A percentile compares a stretch with the other conserved stretches of the same genome.
These are phyloP conservation scores for Lachnellula occidentalis DNA, from an alignment of 2,329 filamentous ascomycete genomes.

Conservation along the genomic window DNA sequence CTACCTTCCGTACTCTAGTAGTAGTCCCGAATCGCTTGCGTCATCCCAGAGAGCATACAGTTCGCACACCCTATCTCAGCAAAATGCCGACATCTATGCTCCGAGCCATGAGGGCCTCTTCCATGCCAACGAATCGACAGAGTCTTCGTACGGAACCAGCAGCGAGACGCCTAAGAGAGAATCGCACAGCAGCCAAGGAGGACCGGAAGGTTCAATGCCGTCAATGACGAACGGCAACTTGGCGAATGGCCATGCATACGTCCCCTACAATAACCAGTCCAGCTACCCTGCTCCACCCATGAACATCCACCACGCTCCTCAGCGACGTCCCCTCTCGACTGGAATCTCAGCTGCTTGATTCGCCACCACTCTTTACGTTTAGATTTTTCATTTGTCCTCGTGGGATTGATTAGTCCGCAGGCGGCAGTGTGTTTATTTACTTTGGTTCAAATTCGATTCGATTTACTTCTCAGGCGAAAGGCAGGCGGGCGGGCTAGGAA, in stretches of 20 bases:
- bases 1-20: slow-evolving; percentile 20
- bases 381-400: neutral
- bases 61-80: slow-evolving; percentile 9
- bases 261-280: slow-evolving; percentile 8
- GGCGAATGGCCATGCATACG: slow-evolving; percentile 17
- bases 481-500: neutral
- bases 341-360: slow-evolving; percentile 2
- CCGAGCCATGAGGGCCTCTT: slow-evolving; percentile 8
- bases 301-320: neutral
- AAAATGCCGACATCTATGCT: slow-evolving; percentile 15
- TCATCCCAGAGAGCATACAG: slow-evolving; percentile 18
- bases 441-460: neutral
- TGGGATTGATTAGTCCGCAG: neutral
- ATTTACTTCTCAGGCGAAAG: neutral
- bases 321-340: neutral
- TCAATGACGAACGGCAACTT: slow-evolving; percentile 6
- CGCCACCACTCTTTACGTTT: neutral
- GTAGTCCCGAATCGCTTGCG: slow-evolving; percentile 23
- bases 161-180: slow-evolving; percentile 11
- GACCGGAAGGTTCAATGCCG: slow-evolving; percentile 4
- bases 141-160: slow-evolving; percentile 17
- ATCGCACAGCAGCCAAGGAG: slow-evolving; percentile 13
- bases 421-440: slow-evolving; percentile 2
- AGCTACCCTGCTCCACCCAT: slow-evolving; percentile 6
- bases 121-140: slow-evolving; percentile 11